phyloP scores from a whole-genome alignment of 2,329 filamentous ascomycete species.

The Aulographum hederae region DNA sequence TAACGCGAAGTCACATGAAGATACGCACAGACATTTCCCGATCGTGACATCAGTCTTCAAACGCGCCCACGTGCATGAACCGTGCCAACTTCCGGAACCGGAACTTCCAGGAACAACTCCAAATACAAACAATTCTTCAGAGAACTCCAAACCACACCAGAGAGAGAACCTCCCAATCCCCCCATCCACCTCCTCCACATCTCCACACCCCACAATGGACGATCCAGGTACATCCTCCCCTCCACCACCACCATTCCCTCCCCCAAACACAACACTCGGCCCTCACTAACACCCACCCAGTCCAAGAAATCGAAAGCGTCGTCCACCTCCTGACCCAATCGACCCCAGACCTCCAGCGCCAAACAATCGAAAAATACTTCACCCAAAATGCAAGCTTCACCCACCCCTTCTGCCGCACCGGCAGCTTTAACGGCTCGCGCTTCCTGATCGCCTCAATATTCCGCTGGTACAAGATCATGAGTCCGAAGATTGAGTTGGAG shows the following conservation, averaged over 20 bases:
- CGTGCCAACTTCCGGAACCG: no score
- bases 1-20: no score
- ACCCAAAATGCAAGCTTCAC: slow-evolving; percentile 52
- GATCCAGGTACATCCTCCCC: slow-evolving; percentile 11
- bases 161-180: no score
- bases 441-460: slow-evolving; percentile 53
- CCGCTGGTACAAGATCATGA: slow-evolving; percentile 44
- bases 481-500: slow-evolving; percentile 49
- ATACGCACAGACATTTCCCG: no score
- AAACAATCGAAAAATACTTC: slow-evolving; percentile 55
- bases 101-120: no score
- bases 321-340: slow-evolving; percentile 53
- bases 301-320: slow-evolving; percentile 43
- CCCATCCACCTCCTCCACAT: no score
- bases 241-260: not conserved
- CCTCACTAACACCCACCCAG: slow-evolving; percentile 16
- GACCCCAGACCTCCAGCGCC: slow-evolving; percentile 43
- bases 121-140: no score
- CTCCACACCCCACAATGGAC: slow-evolving; percentile 11
- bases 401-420: slow-evolving; percentile 61
- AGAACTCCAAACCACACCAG: no score
- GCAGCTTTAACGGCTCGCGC: slow-evolving; percentile 41
- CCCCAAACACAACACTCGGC: slow-evolving; percentile 3
- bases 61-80: no score
- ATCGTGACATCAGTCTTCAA: no score